Evolutionary conservation across 1,139 yeast species (phyloP), one percentile per base, ranked within the genome.

Genomic region (Zygosaccharomyces pseudobailii): DNA sequence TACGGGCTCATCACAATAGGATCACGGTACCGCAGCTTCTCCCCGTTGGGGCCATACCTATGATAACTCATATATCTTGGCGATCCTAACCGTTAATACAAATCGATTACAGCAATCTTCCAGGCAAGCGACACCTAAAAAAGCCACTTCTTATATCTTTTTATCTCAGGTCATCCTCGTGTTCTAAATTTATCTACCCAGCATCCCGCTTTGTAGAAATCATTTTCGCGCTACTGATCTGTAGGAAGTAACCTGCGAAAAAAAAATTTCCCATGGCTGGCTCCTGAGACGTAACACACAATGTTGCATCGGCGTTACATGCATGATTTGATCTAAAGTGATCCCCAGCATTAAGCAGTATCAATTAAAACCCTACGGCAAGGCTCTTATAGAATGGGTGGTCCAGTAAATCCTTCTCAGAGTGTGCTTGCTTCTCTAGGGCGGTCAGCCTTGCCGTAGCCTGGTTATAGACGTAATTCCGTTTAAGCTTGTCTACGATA

Each of bases 391-490:
- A 52, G 40, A 46, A 52, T 8, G 57, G 57, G 31, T 55, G 55
- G 30, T 55, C 55, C 21, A 48, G 28, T 13, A 48, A 45, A 21
- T 53, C 58, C 9, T 48, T 36, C 13, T 38, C 37, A 3, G 42
- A 20, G n/a, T 23, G 23, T 30, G 46, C 34, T 13, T 36, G 43
- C 27, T 31, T 31, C 17, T 53, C 50, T 7, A 55, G 39, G 20
- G 46, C 39, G 17, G 42, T 39, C 9, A 54, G 46, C 21, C 61
- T 47, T 17, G 47, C 46, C 24, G 38, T 34, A 6, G 61, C 61
- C 45, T 63, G 64, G 23, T 51, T 48, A 49, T 43, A 62, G 8
- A 61, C 54, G 43, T 59, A 61, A 48, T 63, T 63, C 35, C 68
- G 51, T 46, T 56, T 59, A 39, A 63, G 49, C 41, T 61, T 62